Percentiles rank a stretch among this genome's conserved stretches.
phyloP scores from a whole-genome alignment of 1,284 basidiomycete species.

The Cutaneotrichosporon sp. region DNA sequence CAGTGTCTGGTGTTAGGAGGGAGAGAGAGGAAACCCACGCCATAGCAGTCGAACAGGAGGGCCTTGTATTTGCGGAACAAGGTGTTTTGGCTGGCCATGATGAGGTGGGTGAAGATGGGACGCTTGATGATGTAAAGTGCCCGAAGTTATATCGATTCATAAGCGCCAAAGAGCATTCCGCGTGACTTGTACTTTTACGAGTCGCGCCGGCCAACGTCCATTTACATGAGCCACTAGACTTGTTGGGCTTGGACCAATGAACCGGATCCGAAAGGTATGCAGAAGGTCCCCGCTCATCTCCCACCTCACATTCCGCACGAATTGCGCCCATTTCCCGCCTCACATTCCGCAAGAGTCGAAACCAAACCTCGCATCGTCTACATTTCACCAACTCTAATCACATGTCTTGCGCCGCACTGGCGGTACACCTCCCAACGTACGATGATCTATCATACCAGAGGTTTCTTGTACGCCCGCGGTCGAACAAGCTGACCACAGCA shows the following conservation, averaged over 20 bases:
- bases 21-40: conserved; percentile 18
- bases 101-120: background rate
- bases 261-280: no score
- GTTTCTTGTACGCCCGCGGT: conserved; percentile 18
- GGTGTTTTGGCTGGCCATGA: background rate
- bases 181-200: background rate
- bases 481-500: conserved; percentile 25
- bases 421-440: conserved; percentile 22
- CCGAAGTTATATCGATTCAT: background rate
- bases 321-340: background rate
- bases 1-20: conserved; percentile 12
- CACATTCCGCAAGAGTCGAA: background rate
- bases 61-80: conserved; percentile 13
- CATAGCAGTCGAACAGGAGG: conserved; percentile 37
- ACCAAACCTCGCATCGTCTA: background rate
- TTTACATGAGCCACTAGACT: no score
- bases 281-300: background rate
- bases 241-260: no score
- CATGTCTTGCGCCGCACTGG: background rate
- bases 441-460: conserved; percentile 16
- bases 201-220: no score
- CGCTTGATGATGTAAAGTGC: background rate
- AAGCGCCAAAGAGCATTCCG: background rate
- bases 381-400: background rate
- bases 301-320: background rate